Evolutionary conservation across 495 filamentous ascomycete species (phyloP).

Genomic region (Penicillium goetzii): DNA sequence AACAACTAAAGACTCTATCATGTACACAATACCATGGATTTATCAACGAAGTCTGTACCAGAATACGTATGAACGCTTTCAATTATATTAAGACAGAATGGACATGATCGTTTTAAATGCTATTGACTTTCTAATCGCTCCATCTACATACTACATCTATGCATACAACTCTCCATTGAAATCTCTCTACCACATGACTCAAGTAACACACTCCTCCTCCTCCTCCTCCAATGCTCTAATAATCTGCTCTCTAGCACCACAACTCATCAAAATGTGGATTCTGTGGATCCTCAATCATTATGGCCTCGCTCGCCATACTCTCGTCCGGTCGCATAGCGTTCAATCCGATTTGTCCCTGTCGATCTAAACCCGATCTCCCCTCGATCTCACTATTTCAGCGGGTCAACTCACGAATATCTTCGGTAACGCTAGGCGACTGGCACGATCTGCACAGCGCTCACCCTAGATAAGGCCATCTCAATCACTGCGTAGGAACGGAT

Average conservation of each 20-base stretch:
- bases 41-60: neutral
- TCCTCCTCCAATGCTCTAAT: neutral
- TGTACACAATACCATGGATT: neutral
- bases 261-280: neutral
- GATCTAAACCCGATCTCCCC: constrained; percentile 8
- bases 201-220: too few relatives aligned
- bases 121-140: neutral
- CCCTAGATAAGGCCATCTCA: neutral
- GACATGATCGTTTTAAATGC: neutral
- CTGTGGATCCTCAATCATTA: neutral
- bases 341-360: constrained; percentile 5
- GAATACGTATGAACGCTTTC: neutral
- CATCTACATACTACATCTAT: neutral
- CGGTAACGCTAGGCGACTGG: constrained; percentile 23
- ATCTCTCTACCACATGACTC: neutral
- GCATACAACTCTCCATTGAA: neutral
- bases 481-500: constrained; percentile 20
- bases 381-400: neutral
- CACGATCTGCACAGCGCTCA: constrained; percentile 14
- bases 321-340: constrained; percentile 6
- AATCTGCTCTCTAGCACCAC: neutral
- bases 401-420: constrained; percentile 3
- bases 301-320: neutral
- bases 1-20: neutral
- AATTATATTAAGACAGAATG: neutral